Percentiles rank a stretch among this genome's conserved stretches.
Conservation (phyloP, 164 flowering plant species). For the Annona squamosa region DNA sequence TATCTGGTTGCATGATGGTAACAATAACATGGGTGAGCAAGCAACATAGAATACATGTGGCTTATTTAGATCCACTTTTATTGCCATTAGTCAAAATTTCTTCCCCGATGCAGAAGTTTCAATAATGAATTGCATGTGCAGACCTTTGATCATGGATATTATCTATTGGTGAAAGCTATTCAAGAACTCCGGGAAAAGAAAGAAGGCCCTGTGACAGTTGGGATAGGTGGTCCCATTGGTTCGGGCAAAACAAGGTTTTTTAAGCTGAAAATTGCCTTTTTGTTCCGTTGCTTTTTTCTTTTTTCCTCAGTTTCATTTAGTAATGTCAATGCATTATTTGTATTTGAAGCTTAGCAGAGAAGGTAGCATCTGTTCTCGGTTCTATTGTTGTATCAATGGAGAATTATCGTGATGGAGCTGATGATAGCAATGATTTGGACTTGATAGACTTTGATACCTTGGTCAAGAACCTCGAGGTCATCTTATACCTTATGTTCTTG, state of each 20-base stretch:
- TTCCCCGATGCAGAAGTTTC: not conserved
- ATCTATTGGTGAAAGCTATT: slow-evolving; percentile 80
- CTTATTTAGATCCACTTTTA: too few species aligned
- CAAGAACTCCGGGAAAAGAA: slow-evolving; percentile 94
- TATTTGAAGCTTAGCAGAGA: slow-evolving; percentile 87
- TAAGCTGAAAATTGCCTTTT: not conserved
- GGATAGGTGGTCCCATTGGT: slow-evolving; percentile 95
- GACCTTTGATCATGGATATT: slow-evolving; percentile 93
- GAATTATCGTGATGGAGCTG: slow-evolving; percentile 78
- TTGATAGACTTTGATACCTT: slow-evolving; percentile 80
- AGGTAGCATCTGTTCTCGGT: slow-evolving; percentile 94
- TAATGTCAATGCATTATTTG: slow-evolving; percentile 14
- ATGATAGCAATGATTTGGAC: slow-evolving; percentile 80
- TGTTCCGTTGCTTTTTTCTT: not conserved
- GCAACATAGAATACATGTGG: too few species aligned
- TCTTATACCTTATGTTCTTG: slow-evolving; percentile 10
- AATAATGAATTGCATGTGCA: slow-evolving; percentile 28
- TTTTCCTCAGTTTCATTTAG: not conserved
- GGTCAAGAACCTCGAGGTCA: slow-evolving; percentile 83
- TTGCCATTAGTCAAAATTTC: not conserved
- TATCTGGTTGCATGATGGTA: too few species aligned
- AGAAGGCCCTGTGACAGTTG: slow-evolving; percentile 77
- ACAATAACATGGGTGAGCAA: too few species aligned
- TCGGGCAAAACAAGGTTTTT: slow-evolving; percentile 89
- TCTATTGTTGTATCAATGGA: slow-evolving; percentile 87